Conservation (phyloP, 1,284 basidiomycete genomes). For the Moniliophthora roreri region DNA sequence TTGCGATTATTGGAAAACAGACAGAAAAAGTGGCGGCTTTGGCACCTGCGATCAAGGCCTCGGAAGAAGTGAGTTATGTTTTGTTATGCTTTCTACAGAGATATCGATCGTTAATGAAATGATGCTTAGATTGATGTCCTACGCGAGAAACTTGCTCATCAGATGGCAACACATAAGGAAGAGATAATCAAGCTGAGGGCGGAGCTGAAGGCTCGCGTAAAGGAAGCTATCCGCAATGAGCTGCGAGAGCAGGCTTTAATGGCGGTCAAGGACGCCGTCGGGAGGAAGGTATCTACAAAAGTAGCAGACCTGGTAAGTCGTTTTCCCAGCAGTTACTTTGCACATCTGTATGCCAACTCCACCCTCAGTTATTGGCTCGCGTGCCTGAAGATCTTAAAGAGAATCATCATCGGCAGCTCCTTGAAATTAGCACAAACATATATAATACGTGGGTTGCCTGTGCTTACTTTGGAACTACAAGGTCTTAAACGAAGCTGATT, state of each 20-base stretch:
- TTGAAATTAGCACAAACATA: constrained; percentile 42
- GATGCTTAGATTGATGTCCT: constrained; percentile 37
- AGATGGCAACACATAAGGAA: constrained; percentile 37
- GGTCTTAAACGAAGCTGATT: background rate
- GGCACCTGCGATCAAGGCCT: constrained; percentile 41
- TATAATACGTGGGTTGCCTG: constrained; percentile 43
- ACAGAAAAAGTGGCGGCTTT: constrained; percentile 41
- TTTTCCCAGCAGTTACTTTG: background rate
- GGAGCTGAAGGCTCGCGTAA: constrained; percentile 35
- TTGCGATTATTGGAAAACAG: constrained; percentile 44
- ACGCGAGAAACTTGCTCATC: constrained; percentile 33
- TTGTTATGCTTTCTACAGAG: background rate
- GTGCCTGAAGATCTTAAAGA: constrained; percentile 38
- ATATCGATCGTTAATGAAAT: background rate
- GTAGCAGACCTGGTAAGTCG: background rate
- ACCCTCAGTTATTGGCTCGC: constrained; percentile 37
- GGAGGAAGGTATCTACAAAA: background rate
- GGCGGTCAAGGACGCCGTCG: constrained; percentile 2
- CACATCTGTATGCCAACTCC: background rate
- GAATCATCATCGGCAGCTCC: constrained; percentile 33
- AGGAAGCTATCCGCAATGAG: constrained; percentile 33
- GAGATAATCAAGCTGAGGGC: constrained; percentile 34
- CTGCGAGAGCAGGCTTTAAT: constrained; percentile 19
- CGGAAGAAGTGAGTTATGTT: constrained; percentile 36
- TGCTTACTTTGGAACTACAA: too few species aligned